Conservation (phyloP, 2,329 filamentous ascomycete species). For the Pyrenophora teres region DNA sequence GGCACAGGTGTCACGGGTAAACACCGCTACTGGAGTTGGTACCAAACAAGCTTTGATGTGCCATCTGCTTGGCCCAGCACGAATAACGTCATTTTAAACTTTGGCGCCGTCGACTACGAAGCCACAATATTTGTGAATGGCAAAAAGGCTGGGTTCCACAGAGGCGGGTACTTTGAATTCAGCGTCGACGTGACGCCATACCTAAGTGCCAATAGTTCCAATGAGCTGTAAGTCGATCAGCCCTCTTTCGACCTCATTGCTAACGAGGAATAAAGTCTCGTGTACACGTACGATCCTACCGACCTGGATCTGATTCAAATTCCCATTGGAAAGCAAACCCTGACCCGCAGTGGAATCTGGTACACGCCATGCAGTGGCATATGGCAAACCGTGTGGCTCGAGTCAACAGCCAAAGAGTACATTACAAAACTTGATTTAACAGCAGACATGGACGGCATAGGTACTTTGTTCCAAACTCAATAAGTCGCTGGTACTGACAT, state of each 20-base stretch:
- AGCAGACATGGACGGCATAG: constrained; percentile 50
- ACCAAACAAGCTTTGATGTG: constrained; percentile 57
- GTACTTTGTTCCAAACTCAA: constrained; percentile 15
- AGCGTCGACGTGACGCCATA: constrained; percentile 61
- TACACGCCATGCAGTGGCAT: constrained; percentile 75
- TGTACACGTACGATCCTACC: constrained; percentile 71
- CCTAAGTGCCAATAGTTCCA: constrained; percentile 51
- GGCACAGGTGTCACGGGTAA: constrained; percentile 49
- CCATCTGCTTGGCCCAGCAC: constrained; percentile 53
- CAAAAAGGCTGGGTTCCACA: constrained; percentile 56
- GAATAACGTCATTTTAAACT: constrained; percentile 57
- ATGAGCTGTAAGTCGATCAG: constrained; percentile 56
- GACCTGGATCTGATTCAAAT: constrained; percentile 61
- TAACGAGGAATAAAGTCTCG: constrained; percentile 51
- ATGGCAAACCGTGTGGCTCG: constrained; percentile 75
- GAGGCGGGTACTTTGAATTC: constrained; percentile 67
- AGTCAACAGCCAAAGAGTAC: constrained; percentile 62
- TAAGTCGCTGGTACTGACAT: constrained; percentile 16
- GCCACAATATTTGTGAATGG: constrained; percentile 65
- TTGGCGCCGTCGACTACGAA: constrained; percentile 64
- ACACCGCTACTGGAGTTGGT: constrained; percentile 52
- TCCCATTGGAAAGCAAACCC: constrained; percentile 69
- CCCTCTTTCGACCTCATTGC: no score
- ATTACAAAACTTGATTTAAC: constrained; percentile 64
- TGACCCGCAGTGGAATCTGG: constrained; percentile 63